Evolutionary conservation across 306 rosid species (phyloP).

Genomic region (Calophaca sinica): DNA sequence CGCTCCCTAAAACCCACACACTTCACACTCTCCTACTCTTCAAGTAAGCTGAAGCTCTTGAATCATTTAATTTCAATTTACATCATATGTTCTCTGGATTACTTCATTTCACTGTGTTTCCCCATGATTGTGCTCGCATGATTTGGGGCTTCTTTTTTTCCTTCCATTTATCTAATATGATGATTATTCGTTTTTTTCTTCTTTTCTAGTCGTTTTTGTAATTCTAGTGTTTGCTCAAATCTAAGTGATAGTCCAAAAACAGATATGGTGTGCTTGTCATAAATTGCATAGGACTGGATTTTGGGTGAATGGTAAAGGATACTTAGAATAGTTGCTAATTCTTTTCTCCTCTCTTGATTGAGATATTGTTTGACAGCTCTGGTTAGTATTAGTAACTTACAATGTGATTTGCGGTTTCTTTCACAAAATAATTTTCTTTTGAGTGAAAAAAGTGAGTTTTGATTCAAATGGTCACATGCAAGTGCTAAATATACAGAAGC

Average conservation of each 20-base stretch:
- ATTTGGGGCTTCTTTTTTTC: too few relatives aligned
- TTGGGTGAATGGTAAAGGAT: too few relatives aligned
- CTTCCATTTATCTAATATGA: too few relatives aligned
- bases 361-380: neutral
- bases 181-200: too few relatives aligned
- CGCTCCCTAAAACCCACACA: too few relatives aligned
- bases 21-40: constrained; percentile 2
- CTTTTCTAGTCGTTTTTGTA: too few relatives aligned
- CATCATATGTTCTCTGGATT: neutral
- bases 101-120: constrained; percentile 10
- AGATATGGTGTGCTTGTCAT: too few relatives aligned
- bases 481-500: too few relatives aligned
- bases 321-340: too few relatives aligned
- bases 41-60: neutral
- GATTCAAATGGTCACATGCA: neutral
- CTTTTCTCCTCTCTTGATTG: neutral
- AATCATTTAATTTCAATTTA: constrained; percentile 8
- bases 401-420: constrained; percentile 10
- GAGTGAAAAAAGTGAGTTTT: neutral
- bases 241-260: too few relatives aligned
- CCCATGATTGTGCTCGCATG: neutral
- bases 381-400: neutral
- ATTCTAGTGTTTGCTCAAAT: too few relatives aligned
- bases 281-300: too few relatives aligned
- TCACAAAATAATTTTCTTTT: neutral